phyloP scores from a whole-genome alignment of 139 green algal genomes.

The Chlamydomonas sp. region DNA sequence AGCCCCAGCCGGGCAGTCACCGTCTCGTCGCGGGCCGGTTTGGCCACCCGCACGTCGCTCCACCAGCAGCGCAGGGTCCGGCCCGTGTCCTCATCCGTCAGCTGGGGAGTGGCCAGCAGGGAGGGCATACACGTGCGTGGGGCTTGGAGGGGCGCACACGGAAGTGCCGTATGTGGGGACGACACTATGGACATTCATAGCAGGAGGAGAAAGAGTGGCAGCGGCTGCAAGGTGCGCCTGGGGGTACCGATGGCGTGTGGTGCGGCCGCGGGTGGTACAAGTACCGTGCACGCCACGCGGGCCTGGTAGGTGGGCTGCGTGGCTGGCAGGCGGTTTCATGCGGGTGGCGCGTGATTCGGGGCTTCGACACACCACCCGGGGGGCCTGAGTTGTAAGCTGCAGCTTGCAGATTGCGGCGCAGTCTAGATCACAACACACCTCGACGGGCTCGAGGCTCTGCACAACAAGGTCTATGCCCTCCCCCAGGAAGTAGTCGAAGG shows the following conservation, averaged over 20 bases:
- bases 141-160: not conserved
- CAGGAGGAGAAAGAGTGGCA: too few species aligned
- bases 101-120: not conserved
- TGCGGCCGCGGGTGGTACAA: too few species aligned
- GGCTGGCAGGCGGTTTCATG: too few species aligned
- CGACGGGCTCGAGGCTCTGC: slow-evolving; percentile 71
- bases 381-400: not conserved
- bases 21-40: slow-evolving; percentile 6
- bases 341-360: too few species aligned
- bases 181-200: too few species aligned
- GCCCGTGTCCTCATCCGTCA: slow-evolving; percentile 60
- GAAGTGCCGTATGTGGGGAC: too few species aligned
- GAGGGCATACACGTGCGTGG: not conserved
- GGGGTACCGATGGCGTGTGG: not conserved
- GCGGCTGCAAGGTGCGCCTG: not conserved
- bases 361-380: slow-evolving; percentile 44
- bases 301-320: too few species aligned
- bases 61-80: slow-evolving; percentile 72
- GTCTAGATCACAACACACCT: slow-evolving; percentile 65
- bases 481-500: slow-evolving; percentile 92
- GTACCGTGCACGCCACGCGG: too few species aligned
- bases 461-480: slow-evolving; percentile 83
- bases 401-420: not conserved
- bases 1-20: not conserved
- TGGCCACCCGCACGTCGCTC: slow-evolving; percentile 50